Evolutionary conservation across 208 protist species (phyloP), one percentile per base, ranked within the genome.

Genomic region (Trypanosoma grayi): DNA sequence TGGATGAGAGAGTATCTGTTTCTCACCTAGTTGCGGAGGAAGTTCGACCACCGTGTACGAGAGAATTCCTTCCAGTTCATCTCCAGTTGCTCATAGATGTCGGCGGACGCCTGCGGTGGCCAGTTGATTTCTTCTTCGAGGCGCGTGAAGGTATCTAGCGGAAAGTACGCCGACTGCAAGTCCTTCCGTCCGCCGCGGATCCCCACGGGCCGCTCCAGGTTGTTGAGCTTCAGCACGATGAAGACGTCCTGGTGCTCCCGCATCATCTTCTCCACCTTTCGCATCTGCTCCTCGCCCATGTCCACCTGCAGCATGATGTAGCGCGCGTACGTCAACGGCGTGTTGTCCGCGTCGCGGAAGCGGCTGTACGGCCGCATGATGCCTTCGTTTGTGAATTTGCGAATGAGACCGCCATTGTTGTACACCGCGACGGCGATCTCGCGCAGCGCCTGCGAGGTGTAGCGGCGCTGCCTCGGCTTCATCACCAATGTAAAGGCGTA

Each of bases 11-110:
- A 4, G 25, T 7, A 20, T 2, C 14, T 6, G 11, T 43, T n/a
- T 22, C 28, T 56, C 28, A 40, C 55, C 55, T 78, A 93, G 39
- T 79, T 92, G 25, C 89, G 75, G 41, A 95, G 72, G 50, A 79
- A 95, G 57, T 86, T 93, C 0, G 89, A 93, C 89, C 89, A 95
- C 20, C 89, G 75, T 18, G 89, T 95, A 9, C 89, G 85, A 5
- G 89, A 91, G 65, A 95, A 95, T 70, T 95, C 89, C 70, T 95
- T 95, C 89, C 89, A 95, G 67, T 93, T 92, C 85, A 92, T 92
- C 25, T 95, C 89, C 14, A 95, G 66, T 62, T 95, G 89, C 51
- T 93, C 82, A 50, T 92, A 93, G 43, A 93, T 83, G 55, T 95
- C 89, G 25, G 78, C 73, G 18, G 77, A 84, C 13, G 82, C 81